Conservation (phyloP, 257 asterid genomes). For the Solanum peruvianum region DNA sequence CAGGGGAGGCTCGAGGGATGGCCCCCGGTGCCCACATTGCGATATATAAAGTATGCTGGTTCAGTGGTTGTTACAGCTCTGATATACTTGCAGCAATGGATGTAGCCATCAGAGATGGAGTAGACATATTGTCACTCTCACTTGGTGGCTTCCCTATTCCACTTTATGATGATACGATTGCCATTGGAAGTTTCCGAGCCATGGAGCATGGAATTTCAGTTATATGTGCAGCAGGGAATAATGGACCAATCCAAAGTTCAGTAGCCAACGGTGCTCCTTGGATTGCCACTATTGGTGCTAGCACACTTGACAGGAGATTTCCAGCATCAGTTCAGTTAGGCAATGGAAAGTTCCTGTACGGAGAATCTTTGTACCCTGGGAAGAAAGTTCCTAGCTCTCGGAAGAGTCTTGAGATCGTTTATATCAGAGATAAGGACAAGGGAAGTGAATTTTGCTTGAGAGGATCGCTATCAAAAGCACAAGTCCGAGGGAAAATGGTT, state of each 20-base stretch:
- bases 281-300: conserved; percentile 80
- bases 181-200: conserved; percentile 84
- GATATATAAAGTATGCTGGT: conserved; percentile 78
- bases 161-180: conserved; percentile 71
- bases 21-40: conserved; percentile 77
- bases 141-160: conserved; percentile 82
- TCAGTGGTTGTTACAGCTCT: conserved; percentile 83
- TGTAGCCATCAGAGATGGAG: conserved; percentile 67
- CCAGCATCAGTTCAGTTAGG: conserved; percentile 65
- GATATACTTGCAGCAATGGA: conserved; percentile 94
- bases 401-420: conserved; percentile 56
- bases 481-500: conserved; percentile 63
- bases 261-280: conserved; percentile 90
- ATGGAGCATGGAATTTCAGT: conserved; percentile 83
- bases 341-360: conserved; percentile 49
- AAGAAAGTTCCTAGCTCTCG: conserved; percentile 21
- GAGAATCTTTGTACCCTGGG: conserved; percentile 83
- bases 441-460: conserved; percentile 64
- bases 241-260: conserved; percentile 66
- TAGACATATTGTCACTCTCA: conserved; percentile 73
- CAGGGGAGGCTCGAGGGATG: conserved; percentile 81
- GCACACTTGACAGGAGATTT: conserved; percentile 71
- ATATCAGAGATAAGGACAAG: conserved; percentile 34
- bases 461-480: conserved; percentile 56
- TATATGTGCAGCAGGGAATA: conserved; percentile 85